Evolutionary conservation across 2,329 filamentous ascomycete species (phyloP).

Genomic region (Phaeophleospora eucalypticola): DNA sequence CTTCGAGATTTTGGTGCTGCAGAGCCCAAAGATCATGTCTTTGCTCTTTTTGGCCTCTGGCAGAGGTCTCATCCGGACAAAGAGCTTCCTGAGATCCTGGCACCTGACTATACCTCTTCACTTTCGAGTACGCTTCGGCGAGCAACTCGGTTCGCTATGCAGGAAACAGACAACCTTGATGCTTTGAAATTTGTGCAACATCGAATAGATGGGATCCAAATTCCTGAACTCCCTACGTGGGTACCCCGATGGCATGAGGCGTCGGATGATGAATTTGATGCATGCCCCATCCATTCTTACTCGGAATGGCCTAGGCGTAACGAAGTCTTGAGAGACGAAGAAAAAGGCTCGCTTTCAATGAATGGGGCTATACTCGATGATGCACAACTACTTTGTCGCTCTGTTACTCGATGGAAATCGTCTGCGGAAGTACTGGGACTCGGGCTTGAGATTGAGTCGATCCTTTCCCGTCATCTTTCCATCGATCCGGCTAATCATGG

Average conservation of each 20-base stretch:
- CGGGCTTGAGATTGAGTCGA: too few relatives aligned
- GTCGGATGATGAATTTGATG: too few relatives aligned
- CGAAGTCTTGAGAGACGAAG: too few relatives aligned
- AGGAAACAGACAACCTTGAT: not conserved
- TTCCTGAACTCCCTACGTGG: not conserved
- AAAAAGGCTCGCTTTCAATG: too few relatives aligned
- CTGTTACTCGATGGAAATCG: too few relatives aligned
- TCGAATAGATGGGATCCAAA: not conserved
- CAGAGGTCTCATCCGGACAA: not conserved
- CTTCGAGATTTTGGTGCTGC: not conserved
- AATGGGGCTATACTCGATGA: too few relatives aligned
- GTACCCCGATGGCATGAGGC: slow-evolving; percentile 1
- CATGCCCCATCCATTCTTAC: too few relatives aligned
- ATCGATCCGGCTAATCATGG: too few relatives aligned
- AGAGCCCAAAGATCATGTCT: slow-evolving; percentile 2
- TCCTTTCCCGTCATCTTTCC: too few relatives aligned
- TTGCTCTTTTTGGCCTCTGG: not conserved
- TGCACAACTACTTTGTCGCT: too few relatives aligned
- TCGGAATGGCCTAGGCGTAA: too few relatives aligned
- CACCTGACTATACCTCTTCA: not conserved
- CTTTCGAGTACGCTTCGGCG: not conserved
- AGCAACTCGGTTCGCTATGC: not conserved
- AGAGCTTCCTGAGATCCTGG: not conserved
- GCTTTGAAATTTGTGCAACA: not conserved
- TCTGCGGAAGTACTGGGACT: too few relatives aligned